Base-by-base conservation (phyloP, 148 eudicot species). In the Arctostaphylos glauca region DNA sequence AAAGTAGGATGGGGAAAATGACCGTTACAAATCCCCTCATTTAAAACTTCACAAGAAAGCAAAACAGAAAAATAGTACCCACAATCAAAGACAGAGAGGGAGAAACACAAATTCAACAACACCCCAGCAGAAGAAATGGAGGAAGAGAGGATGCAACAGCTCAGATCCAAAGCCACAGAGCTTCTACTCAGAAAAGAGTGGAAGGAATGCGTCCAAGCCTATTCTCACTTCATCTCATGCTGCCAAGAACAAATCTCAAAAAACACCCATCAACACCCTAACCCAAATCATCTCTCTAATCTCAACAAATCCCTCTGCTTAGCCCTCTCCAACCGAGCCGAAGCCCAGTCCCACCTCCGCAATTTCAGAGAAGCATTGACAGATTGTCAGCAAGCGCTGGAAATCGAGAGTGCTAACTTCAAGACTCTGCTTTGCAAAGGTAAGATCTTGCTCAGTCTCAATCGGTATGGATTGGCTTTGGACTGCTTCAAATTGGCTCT, bases 341-440 rank as follows among this genome's bases (percentile, higher is more conserved):
- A 96, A 77, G 95, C 97, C 31, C 80, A 85, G 49, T 88, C 84
- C 50, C 86, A 89, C 43, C 76, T 85, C 3, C 68, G 81, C 38
- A 88, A 91, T 9, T 91, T 83, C 13, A 64, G 80, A 2, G 86
- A 84, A 77, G 95, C 92, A 9, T 55, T 96, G 72, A 49, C 66
- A 52, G 98, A 94, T 85, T 96, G 99, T 78, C 92, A 96, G 3
- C 90, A 92, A 79, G 94, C 97, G 5, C 80, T 94, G 55, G 74
- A 81, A 54, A 91, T 93, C 47, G 95, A 90, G 54, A 74, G 50
- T 23, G 49, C 90, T 81, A 92, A 94, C 84, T 86, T 89, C 90
- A 95, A 92, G 85, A 87, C 96, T 38, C 86, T 95, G 5, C 77
- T 95, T n/a, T 92, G 96, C 81, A 91, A 95, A 88, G 98, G 98